Evolutionary conservation across 768 basidiomycete genomes (phyloP).

Genomic region (Boletus subcaerulescens): DNA sequence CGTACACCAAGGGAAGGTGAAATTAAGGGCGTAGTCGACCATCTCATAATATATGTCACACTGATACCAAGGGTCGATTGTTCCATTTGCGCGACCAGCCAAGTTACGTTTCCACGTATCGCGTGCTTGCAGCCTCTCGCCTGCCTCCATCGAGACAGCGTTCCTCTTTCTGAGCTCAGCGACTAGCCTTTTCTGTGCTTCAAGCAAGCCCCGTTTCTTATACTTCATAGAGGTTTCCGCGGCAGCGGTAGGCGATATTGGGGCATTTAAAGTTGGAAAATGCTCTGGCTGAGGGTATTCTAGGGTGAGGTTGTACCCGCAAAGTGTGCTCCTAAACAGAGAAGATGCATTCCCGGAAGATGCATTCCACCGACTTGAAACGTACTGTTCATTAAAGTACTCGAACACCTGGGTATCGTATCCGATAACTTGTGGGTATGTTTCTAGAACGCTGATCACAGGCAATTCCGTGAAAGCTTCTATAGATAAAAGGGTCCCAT

Average conservation of each 20-base stretch:
- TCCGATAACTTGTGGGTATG: conserved; percentile 71
- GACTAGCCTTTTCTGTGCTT: conserved; percentile 4
- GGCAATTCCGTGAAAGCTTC: conserved; percentile 52
- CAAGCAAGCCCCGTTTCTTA: conserved; percentile 5
- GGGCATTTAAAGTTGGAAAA: conserved; percentile 37
- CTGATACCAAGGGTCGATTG: conserved; percentile 58
- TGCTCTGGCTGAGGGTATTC: conserved; percentile 62
- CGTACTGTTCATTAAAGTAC: conserved; percentile 66
- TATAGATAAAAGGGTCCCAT: conserved; percentile 54
- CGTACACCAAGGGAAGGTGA: conserved; percentile 58
- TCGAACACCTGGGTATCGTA: conserved; percentile 64
- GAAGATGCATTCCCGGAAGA: neutral
- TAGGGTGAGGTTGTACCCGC: conserved; percentile 62
- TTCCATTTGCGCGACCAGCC: conserved; percentile 48
- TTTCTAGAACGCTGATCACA: conserved; percentile 59
- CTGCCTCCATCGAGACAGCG: conserved; percentile 5
- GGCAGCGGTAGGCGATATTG: neutral
- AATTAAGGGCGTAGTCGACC: conserved; percentile 68
- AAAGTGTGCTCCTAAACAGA: conserved; percentile 49
- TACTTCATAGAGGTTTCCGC: neutral
- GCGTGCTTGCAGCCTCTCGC: conserved; percentile 19
- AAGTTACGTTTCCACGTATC: conserved; percentile 45
- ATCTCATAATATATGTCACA: conserved; percentile 61
- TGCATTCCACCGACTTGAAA: neutral
- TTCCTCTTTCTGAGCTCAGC: conserved; percentile 8